Base-by-base conservation (phyloP, 305 asterid genomes). In the Caryopteris hybrid region DNA sequence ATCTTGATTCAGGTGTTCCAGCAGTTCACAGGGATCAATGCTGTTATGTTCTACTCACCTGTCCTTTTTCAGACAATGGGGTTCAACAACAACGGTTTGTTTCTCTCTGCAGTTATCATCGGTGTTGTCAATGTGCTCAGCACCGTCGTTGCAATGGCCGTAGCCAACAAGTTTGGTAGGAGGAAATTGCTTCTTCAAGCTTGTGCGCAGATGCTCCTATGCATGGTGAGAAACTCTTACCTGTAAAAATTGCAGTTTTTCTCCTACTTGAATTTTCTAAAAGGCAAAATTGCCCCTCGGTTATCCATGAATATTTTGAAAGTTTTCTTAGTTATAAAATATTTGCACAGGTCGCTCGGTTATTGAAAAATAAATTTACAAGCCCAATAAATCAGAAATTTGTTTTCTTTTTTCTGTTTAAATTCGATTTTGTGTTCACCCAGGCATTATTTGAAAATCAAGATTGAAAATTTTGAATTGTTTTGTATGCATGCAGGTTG, bases 1-100 rank as follows among this genome's bases (percentile, higher is more conserved):
- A 52, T 55, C 4, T 3, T 17, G 8, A 53, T 81, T 2, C 84
- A 81, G 61, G 18, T 78, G 25, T 81, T 81, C 76, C 87, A 82
- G 74, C 87, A 81, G 74, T 64, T 79, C 38, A 87, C 95, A 0
- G 96, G 96, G 17, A 85, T 89, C 48, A 89, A 89, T 16, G 96
- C 87, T 2, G 71, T 81, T 58, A 74, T 81, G 85, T 81, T 81
- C 46, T 81, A 81, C 33, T 77, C 81, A 3, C 84, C 84, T 0
- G 77, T 82, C 16, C 42, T 82, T 36, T 82, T 82, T 61, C 82
- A 79, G 38, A 74, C 82, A 0, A 34, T 79, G 46, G 87, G 87
- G 0, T 78, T 85, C 61, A 64, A 66, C 41, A 5, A 68, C 0
- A 78, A 75, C 6, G 74, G 83, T 1, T 60, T 92, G 0, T 57